These are phyloP conservation scores for Mycosarcoma maydis DNA, from an alignment of 1,284 basidiomycete species.

Conservation along the genomic window DNA sequence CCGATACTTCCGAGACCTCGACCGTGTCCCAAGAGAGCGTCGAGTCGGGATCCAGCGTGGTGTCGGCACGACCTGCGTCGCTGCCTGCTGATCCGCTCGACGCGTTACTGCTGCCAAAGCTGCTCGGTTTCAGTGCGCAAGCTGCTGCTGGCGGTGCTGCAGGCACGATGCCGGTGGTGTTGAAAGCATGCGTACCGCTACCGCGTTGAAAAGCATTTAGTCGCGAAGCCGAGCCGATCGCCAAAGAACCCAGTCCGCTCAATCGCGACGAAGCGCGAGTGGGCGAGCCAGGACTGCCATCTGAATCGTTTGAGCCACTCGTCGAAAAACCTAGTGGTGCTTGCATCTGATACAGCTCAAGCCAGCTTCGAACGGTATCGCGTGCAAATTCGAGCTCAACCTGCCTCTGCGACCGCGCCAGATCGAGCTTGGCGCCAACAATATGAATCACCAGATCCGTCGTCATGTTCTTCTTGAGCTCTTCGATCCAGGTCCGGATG, in stretches of 20 bases:
- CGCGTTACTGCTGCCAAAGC: constrained; percentile 20
- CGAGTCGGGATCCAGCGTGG: constrained; percentile 2
- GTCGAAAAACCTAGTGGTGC: background rate
- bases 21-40: constrained; percentile 38
- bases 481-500: constrained; percentile 88
- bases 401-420: constrained; percentile 65
- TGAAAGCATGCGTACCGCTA: constrained; percentile 7
- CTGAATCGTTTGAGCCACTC: background rate
- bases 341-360: constrained; percentile 66
- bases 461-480: constrained; percentile 82
- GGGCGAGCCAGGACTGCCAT: constrained; percentile 62
- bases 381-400: constrained; percentile 83
- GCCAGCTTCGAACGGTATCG: constrained; percentile 67
- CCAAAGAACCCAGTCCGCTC: constrained; percentile 70
- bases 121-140: constrained; percentile 16
- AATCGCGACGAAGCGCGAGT: constrained; percentile 85
- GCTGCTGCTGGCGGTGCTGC: background rate
- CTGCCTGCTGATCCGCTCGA: constrained; percentile 27
- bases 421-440: constrained; percentile 87
- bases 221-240: constrained; percentile 28
- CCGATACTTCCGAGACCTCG: constrained; percentile 53
- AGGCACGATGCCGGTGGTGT: background rate
- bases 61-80: constrained; percentile 13
- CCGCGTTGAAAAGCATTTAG: constrained; percentile 25
- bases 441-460: constrained; percentile 84